phyloP scores from a whole-genome alignment of 441 rosid species.

The Adansonia grandidieri region DNA sequence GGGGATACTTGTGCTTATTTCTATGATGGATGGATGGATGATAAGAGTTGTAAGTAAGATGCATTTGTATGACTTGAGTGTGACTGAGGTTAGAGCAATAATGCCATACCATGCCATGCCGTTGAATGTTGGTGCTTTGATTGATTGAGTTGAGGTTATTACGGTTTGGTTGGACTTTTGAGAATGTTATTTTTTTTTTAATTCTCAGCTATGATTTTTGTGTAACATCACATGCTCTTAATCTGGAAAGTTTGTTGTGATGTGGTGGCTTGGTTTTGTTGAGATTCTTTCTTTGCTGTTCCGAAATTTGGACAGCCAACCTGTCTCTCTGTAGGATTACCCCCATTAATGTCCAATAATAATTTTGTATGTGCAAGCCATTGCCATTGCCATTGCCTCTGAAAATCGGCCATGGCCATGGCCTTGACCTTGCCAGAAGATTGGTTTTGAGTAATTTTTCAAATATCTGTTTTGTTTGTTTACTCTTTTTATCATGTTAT shows the following conservation, averaged over 20 bases:
- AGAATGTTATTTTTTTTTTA: background rate
- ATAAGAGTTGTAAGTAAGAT: background rate
- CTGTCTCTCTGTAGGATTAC: background rate
- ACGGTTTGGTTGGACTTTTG: background rate
- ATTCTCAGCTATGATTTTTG: background rate
- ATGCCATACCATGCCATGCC: background rate
- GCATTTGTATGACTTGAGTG: background rate
- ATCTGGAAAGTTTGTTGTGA: background rate
- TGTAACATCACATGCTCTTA: background rate
- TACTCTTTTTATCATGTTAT: too few relatives aligned
- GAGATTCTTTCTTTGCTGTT: background rate
- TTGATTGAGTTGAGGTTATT: constrained; percentile 4
- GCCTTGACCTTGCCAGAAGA: background rate
- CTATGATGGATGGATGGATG: background rate
- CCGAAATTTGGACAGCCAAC: background rate
- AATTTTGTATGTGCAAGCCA: background rate
- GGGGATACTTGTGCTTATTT: background rate
- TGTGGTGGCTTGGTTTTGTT: background rate
- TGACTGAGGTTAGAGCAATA: background rate
- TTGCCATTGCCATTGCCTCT: background rate
- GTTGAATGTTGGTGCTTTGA: background rate
- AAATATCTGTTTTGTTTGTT: background rate
- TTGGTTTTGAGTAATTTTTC: background rate
- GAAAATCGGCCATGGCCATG: background rate
- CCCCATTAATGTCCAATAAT: background rate